Conservation (phyloP, 495 filamentous ascomycete genomes). For the Rostrohypoxylon terebratum region DNA sequence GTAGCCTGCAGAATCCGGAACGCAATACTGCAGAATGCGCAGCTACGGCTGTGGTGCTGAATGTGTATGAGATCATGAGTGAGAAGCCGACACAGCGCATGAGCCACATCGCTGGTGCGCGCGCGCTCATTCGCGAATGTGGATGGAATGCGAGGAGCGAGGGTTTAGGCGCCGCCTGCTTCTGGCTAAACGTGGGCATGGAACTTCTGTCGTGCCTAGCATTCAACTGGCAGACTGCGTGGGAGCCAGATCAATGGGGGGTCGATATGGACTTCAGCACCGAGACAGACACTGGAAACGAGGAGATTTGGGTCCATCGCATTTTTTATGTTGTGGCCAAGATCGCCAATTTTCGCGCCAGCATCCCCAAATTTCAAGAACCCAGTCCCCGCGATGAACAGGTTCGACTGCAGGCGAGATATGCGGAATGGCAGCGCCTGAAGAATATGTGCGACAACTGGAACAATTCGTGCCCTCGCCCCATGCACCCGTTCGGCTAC, state of each 20-base stretch:
- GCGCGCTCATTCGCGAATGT: constrained; percentile 91
- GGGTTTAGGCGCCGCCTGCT: constrained; percentile 88
- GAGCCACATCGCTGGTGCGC: constrained; percentile 88
- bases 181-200: constrained; percentile 93
- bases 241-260: constrained; percentile 93
- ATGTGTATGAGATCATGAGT: constrained; percentile 93
- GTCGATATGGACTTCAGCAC: constrained; percentile 80
- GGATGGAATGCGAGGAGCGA: constrained; percentile 84
- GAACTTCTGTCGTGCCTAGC: constrained; percentile 88
- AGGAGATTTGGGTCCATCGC: constrained; percentile 91
- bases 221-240: constrained; percentile 88
- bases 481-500: constrained; percentile 88
- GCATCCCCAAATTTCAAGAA: constrained; percentile 70
- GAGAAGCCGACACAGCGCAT: constrained; percentile 78
- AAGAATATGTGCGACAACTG: constrained; percentile 82
- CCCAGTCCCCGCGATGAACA: constrained; percentile 70
- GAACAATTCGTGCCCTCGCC: constrained; percentile 79
- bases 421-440: constrained; percentile 81
- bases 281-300: constrained; percentile 59
- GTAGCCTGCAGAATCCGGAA: constrained; percentile 80
- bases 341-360: constrained; percentile 82
- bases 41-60: constrained; percentile 87
- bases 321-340: constrained; percentile 94
- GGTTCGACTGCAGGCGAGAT: constrained; percentile 70
- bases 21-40: constrained; percentile 88